phyloP scores from a whole-genome alignment of 2,329 filamentous ascomycete species.

The Stachybotrys echinatus region DNA sequence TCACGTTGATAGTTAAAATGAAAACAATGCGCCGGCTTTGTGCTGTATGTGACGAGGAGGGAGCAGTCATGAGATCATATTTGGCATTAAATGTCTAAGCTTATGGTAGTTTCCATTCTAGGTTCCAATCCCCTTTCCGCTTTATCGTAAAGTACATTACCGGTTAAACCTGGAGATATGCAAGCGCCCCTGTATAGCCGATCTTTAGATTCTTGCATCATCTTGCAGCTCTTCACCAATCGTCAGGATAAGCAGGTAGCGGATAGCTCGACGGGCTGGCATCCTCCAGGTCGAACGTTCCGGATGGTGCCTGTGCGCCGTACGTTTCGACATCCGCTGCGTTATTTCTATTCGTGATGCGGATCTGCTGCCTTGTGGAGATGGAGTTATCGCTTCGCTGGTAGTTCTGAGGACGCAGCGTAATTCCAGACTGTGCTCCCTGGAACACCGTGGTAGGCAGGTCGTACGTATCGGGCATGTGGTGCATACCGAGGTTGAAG shows the following conservation, averaged over 20 bases:
- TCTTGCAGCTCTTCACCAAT: no score
- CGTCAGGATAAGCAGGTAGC: neutral
- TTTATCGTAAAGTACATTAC: no score
- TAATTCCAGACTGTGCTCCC: constrained; percentile 2
- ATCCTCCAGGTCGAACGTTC: constrained; percentile 2
- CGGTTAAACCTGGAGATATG: no score
- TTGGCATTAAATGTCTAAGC: no score
- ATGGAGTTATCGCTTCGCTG: constrained; percentile 2
- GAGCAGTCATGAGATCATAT: no score
- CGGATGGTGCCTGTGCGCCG: neutral
- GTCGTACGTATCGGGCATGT: constrained; percentile 40
- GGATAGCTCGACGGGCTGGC: constrained; percentile 1
- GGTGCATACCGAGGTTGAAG: constrained; percentile 52
- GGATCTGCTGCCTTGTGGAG: constrained; percentile 5
- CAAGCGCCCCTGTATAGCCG: no score
- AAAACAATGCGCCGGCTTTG: no score
- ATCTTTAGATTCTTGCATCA: no score
- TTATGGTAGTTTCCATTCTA: no score
- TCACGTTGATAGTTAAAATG: no score
- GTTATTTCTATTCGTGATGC: neutral
- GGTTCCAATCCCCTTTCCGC: no score
- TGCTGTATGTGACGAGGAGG: no score
- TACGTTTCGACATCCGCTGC: constrained; percentile 1
- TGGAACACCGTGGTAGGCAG: neutral
- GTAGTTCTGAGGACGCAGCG: constrained; percentile 5